Evolutionary conservation across 257 asterid species (phyloP), one percentile per base, ranked within the genome.

Genomic region (Petrea volubilis): DNA sequence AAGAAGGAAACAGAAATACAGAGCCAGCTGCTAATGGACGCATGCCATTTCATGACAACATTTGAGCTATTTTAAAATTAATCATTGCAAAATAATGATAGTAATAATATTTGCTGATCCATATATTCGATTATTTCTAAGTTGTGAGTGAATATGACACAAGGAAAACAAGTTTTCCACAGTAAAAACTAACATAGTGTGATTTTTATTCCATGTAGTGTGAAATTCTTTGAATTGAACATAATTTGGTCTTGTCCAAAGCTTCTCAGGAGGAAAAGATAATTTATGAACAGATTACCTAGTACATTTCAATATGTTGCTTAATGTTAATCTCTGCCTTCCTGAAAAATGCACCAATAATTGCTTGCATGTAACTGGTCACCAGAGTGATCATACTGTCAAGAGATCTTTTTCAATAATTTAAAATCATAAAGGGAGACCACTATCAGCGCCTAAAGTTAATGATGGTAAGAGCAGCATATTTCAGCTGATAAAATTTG

Each of bases 1-100:
- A 57, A 44, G 72, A 52, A 69, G 8, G 76, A 51, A 59, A 68
- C 25, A 60, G 21, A 60, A 41, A 15, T 72, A 15, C 59, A 40
- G 13, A 40, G 47, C 68, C 23, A 20, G 25, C 71, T 2, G 3
- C 50, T 41, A 28, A 70, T 36, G 15, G 66, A 25, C 34, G 40
- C 13, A n/a, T 36, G 66, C 60, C 25, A 46, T 41, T 12, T 58
- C 29, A 21, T 7, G 13, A 14, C 51, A n/a, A 10, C 33, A 23
- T 72, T 4, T 10, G 23, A 49, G 61, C 34, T 17, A 28, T n/a
- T 23, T 18, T 2, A 7, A 11, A 25, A 51, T 8, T 24, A 8
- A 17, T 36, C 33, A 28, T 28, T 17, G 27, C 29, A 11, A 65
- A 18, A 47, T 1, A 29, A 31, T n/a, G n/a, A n/a, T n/a, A 14